Evolutionary conservation across 2,329 filamentous ascomycete species (phyloP).

Genomic region (Colletotrichum lindemuthianum): DNA sequence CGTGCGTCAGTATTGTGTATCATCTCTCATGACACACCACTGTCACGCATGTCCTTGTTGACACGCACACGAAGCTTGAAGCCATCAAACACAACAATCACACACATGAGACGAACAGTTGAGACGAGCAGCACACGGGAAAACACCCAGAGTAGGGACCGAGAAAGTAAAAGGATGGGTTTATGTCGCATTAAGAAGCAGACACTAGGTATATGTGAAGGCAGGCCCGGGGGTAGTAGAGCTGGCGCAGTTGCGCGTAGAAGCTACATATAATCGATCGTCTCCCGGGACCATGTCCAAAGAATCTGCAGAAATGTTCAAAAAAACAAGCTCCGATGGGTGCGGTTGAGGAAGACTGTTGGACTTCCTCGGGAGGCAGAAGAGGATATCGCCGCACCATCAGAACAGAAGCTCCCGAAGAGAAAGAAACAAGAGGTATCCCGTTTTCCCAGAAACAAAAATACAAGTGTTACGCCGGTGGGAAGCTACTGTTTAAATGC

Average conservation of each 20-base stretch:
- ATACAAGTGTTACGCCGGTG: constrained; percentile 25
- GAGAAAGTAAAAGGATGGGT: constrained; percentile 15
- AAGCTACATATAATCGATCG: too few relatives aligned
- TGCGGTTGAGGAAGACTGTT: background rate
- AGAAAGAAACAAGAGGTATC: constrained; percentile 27
- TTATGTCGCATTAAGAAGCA: constrained; percentile 34
- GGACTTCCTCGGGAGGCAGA: background rate
- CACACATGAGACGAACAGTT: constrained; percentile 25
- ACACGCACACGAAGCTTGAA: constrained; percentile 27
- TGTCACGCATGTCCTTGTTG: constrained; percentile 5
- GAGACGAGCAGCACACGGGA: constrained; percentile 7
- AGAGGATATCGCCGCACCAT: constrained; percentile 8
- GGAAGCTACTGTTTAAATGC: constrained; percentile 22
- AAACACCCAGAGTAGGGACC: background rate
- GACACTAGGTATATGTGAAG: constrained; percentile 34
- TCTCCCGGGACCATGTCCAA: background rate
- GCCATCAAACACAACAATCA: background rate
- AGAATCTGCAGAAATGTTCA: constrained; percentile 31
- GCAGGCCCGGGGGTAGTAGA: constrained; percentile 4
- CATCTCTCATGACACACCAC: background rate
- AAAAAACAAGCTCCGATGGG: constrained; percentile 21
- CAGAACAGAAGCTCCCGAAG: constrained; percentile 14
- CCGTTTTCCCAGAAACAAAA: constrained; percentile 4
- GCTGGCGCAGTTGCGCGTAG: background rate
- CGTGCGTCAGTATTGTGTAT: too few relatives aligned